Conservation (phyloP, 2,329 filamentous ascomycete species). For the Talaromyces funiculosus region DNA sequence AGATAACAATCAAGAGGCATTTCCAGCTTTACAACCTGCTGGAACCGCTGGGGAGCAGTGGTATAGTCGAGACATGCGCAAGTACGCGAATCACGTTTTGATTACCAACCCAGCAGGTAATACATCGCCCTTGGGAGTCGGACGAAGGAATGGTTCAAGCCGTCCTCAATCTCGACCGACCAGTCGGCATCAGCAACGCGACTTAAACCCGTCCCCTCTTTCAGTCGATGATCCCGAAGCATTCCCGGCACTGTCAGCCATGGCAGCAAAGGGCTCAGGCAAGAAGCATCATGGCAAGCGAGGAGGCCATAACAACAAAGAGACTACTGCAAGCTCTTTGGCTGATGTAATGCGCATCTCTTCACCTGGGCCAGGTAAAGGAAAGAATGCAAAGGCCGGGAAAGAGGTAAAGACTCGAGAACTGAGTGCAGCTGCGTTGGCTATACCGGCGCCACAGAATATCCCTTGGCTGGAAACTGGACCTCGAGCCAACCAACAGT, state of each 20-base stretch:
- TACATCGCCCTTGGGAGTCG: slow-evolving; percentile 24
- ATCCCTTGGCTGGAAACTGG: slow-evolving; percentile 97
- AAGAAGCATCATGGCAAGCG: slow-evolving; percentile 95
- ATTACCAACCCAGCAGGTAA: slow-evolving; percentile 43
- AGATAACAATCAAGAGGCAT: slow-evolving; percentile 71
- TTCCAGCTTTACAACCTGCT: slow-evolving; percentile 66
- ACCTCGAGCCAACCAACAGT: slow-evolving; percentile 82
- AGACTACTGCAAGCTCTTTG: slow-evolving; percentile 68
- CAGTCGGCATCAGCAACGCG: slow-evolving; percentile 69
- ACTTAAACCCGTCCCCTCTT: slow-evolving; percentile 60
- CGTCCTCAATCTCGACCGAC: slow-evolving; percentile 75
- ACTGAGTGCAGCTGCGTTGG: slow-evolving; percentile 72
- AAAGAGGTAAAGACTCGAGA: slow-evolving; percentile 64
- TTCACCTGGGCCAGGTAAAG: slow-evolving; percentile 61
- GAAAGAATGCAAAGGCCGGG: slow-evolving; percentile 52
- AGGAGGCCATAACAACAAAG: slow-evolving; percentile 71
- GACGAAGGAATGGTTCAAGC: slow-evolving; percentile 42
- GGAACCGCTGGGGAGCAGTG: slow-evolving; percentile 57
- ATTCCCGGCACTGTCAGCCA: slow-evolving; percentile 82
- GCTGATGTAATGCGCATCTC: slow-evolving; percentile 96
- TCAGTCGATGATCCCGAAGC: slow-evolving; percentile 91
- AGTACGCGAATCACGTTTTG: slow-evolving; percentile 41
- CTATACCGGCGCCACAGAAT: slow-evolving; percentile 81
- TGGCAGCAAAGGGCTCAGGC: slow-evolving; percentile 57
- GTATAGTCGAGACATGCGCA: slow-evolving; percentile 43